Percentiles rank a stretch among this genome's conserved stretches.
Conservation (phyloP, 495 filamentous ascomycete species). For the Daldinia loculata region DNA sequence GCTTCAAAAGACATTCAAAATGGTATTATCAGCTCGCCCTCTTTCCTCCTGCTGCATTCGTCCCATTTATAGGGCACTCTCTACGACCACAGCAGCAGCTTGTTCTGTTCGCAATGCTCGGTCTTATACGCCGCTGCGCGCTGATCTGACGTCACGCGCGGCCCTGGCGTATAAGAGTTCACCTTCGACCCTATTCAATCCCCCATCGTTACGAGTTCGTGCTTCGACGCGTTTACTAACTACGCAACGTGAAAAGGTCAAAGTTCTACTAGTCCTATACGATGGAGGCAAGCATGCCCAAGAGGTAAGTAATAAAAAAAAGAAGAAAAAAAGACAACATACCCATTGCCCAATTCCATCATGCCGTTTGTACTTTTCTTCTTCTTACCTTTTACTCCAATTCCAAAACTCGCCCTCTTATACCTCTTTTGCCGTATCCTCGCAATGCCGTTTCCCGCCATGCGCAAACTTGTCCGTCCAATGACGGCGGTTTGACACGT, state of each 20-base stretch:
- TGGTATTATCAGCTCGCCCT: conserved; percentile 60
- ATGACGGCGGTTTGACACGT: conserved; percentile 12
- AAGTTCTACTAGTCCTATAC: conserved; percentile 65
- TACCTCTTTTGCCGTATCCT: conserved; percentile 33
- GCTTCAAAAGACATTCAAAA: conserved; percentile 50
- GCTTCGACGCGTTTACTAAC: conserved; percentile 54
- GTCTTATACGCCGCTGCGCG: conserved; percentile 41
- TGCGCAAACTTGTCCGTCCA: conserved; percentile 28
- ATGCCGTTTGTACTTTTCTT: conserved; percentile 8
- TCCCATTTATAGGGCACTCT: conserved; percentile 39
- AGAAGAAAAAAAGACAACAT: neutral
- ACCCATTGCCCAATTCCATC: conserved; percentile 8
- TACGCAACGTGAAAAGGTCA: conserved; percentile 62
- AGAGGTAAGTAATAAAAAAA: conserved; percentile 50
- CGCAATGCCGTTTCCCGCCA: conserved; percentile 28
- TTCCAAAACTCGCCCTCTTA: neutral
- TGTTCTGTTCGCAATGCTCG: conserved; percentile 46
- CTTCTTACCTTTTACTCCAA: conserved; percentile 4
- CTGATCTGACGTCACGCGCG: conserved; percentile 41
- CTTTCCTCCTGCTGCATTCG: conserved; percentile 46
- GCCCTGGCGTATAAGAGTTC: conserved; percentile 42
- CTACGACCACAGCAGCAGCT: conserved; percentile 35
- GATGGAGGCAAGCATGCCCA: conserved; percentile 62
- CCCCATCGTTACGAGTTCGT: conserved; percentile 24
- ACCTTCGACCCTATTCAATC: conserved; percentile 19